Evolutionary conservation across 106 monocot genomes (phyloP).

Genomic region (Dioscorea alata): DNA sequence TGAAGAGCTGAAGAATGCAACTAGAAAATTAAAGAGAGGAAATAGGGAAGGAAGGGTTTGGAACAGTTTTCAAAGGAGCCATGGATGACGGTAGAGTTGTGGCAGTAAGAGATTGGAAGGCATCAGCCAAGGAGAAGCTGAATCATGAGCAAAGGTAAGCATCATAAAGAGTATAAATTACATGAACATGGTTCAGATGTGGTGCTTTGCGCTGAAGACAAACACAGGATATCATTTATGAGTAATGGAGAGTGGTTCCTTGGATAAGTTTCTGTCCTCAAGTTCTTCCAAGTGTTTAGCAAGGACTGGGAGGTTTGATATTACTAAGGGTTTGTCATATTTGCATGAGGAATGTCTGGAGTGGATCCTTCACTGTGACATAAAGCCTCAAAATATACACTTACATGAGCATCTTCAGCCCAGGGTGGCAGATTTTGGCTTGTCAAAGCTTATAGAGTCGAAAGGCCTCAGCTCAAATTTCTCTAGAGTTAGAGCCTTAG

Average conservation of each 20-base stretch:
- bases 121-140: constrained; percentile 8
- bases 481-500: constrained; percentile 10
- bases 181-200: constrained; percentile 34
- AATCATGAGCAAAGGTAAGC: constrained; percentile 29
- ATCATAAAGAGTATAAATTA: constrained; percentile 31
- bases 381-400: constrained; percentile 14
- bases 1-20: constrained; percentile 6
- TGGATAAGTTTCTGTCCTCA: constrained; percentile 1
- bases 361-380: constrained; percentile 16
- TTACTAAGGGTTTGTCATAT: constrained; percentile 11
- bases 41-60: neutral
- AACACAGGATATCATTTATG: constrained; percentile 22
- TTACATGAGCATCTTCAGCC: constrained; percentile 2
- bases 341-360: constrained; percentile 11
- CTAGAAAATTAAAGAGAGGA: constrained; percentile 5
- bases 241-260: constrained; percentile 9
- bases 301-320: constrained; percentile 1
- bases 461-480: neutral
- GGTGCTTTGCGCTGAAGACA: constrained; percentile 25
- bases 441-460: constrained; percentile 1
- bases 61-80: constrained; percentile 10
- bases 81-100: constrained; percentile 16
- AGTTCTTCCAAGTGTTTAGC: neutral
- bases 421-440: constrained; percentile 10
- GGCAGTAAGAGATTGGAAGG: constrained; percentile 14